Evolutionary conservation across 495 filamentous ascomycete species (phyloP).

Genomic region (Penicillium daleae): DNA sequence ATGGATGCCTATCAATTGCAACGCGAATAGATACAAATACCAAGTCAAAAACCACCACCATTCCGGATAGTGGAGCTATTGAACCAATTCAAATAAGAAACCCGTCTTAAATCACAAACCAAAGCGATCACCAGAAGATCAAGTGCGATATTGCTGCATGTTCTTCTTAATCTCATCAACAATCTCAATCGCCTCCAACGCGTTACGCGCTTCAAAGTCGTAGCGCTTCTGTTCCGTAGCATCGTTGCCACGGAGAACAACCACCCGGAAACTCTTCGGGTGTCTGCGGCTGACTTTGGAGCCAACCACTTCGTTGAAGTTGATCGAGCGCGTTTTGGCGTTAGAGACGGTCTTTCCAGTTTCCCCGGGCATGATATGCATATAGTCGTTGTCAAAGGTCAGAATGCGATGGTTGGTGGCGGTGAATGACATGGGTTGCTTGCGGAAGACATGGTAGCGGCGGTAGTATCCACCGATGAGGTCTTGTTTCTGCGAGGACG

Average conservation of each 20-base stretch:
- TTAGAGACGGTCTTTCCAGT: conserved; percentile 57
- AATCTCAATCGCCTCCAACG: conserved; percentile 82
- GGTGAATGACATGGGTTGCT: conserved; percentile 92
- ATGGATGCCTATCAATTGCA: conserved; percentile 4
- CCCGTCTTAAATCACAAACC: conserved; percentile 7
- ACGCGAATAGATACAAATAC: conserved; percentile 10
- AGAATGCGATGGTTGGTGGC: conserved; percentile 81
- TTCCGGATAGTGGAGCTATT: background rate
- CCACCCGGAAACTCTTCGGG: conserved; percentile 88
- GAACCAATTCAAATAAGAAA: background rate
- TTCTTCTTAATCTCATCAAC: conserved; percentile 79
- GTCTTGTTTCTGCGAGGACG: conserved; percentile 78
- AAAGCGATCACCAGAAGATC: conserved; percentile 11
- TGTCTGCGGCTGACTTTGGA: conserved; percentile 91
- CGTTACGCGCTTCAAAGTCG: conserved; percentile 88
- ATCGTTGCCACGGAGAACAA: conserved; percentile 74
- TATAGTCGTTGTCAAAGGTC: conserved; percentile 91
- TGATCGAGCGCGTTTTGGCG: conserved; percentile 83
- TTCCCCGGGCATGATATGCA: conserved; percentile 88
- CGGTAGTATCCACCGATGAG: conserved; percentile 72
- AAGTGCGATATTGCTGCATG: conserved; percentile 56
- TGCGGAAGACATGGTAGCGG: conserved; percentile 89
- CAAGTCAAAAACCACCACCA: conserved; percentile 4
- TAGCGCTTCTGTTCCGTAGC: conserved; percentile 84
- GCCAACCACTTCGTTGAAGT: conserved; percentile 89